phyloP scores from a whole-genome alignment of 2,329 filamentous ascomycete species.

The Xylaria sp. region DNA sequence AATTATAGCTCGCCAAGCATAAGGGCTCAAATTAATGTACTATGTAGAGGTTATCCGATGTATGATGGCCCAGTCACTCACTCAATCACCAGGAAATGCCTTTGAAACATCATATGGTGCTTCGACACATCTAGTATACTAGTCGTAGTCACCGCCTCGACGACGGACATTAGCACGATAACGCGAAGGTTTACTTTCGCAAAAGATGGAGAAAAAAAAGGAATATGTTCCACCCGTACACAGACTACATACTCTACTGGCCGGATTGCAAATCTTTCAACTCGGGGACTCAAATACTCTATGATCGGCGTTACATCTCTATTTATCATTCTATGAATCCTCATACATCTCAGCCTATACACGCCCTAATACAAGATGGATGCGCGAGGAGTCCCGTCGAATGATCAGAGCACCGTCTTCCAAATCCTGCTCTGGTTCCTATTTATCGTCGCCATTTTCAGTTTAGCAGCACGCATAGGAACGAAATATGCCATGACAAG shows the following conservation, averaged over 20 bases:
- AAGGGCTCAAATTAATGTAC: background rate
- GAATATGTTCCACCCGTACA: background rate
- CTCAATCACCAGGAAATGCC: background rate
- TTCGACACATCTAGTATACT: background rate
- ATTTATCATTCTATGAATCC: background rate
- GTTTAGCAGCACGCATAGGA: conserved; percentile 32
- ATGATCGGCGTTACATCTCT: conserved; percentile 5
- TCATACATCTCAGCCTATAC: background rate
- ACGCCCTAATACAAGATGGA: conserved; percentile 22
- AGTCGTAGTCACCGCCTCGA: background rate
- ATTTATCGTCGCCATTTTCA: conserved; percentile 35
- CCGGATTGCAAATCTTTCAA: background rate
- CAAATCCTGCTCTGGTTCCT: conserved; percentile 39
- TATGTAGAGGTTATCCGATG: conserved; percentile 4
- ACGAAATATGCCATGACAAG: conserved; percentile 38
- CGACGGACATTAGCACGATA: background rate
- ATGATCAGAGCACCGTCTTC: conserved; percentile 32
- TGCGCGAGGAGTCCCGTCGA: background rate
- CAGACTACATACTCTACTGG: background rate
- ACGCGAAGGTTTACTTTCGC: background rate
- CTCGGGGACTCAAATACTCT: conserved; percentile 6
- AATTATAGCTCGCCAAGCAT: background rate
- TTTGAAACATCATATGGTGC: conserved; percentile 6
- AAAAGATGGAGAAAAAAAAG: conserved; percentile 16
- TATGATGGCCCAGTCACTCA: background rate